Conservation (phyloP, 495 filamentous ascomycete genomes). For the Penicillium canescens region DNA sequence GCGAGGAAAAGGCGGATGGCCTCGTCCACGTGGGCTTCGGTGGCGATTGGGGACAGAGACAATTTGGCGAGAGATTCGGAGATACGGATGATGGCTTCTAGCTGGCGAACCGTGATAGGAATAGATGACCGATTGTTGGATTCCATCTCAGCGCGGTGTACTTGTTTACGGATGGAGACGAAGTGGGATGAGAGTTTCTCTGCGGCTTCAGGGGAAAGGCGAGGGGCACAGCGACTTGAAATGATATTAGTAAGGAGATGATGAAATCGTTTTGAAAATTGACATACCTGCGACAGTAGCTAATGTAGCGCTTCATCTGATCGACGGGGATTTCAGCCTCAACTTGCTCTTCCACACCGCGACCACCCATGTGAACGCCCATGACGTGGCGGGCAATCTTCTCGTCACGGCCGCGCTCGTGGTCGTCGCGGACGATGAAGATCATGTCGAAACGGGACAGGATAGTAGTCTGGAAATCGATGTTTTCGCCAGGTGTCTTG, state of each 20-base stretch:
- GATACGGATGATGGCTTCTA: constrained; percentile 96
- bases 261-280: background rate
- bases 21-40: constrained; percentile 92
- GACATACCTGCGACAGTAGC: constrained; percentile 90
- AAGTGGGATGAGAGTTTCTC: constrained; percentile 98
- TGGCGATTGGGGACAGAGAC: constrained; percentile 78
- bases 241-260: constrained; percentile 33
- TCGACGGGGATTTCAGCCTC: constrained; percentile 89
- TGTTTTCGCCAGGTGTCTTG: constrained; percentile 97
- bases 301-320: constrained; percentile 97
- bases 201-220: constrained; percentile 86
- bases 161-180: constrained; percentile 91
- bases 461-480: constrained; percentile 99
- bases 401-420: constrained; percentile 87
- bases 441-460: constrained; percentile 99
- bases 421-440: constrained; percentile 96
- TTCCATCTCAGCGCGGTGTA: constrained; percentile 85
- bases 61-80: constrained; percentile 95
- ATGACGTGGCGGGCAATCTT: constrained; percentile 95
- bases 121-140: constrained; percentile 87
- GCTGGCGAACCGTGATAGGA: constrained; percentile 95
- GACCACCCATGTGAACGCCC: constrained; percentile 93
- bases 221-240: constrained; percentile 81
- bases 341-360: constrained; percentile 77
- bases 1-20: constrained; percentile 97